Percentiles rank a stretch among this genome's conserved stretches.
Conservation (phyloP, 2,329 filamentous ascomycete species). For the Aspergillus hiratsukae region DNA sequence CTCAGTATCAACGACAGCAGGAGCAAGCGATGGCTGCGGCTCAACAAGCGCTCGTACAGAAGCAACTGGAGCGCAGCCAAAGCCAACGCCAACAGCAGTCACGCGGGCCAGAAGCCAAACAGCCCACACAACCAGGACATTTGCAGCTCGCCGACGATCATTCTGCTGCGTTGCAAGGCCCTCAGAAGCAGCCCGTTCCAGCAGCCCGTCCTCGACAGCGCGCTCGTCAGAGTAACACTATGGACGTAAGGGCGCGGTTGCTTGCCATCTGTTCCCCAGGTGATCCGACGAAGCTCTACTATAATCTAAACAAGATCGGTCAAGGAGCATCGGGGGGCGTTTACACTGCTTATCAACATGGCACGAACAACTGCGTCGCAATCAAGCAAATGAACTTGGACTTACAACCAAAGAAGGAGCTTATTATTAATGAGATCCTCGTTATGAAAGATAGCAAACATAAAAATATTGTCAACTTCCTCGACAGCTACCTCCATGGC, state of each 20-base stretch:
- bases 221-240: conserved; percentile 69
- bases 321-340: conserved; percentile 96
- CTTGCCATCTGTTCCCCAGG: conserved; percentile 86
- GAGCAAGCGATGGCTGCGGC: conserved; percentile 77
- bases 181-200: conserved; percentile 45
- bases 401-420: conserved; percentile 96
- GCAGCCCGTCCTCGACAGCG: conserved; percentile 69
- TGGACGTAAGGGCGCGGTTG: conserved; percentile 78
- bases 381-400: conserved; percentile 99
- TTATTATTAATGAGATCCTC: conserved; percentile 98
- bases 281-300: conserved; percentile 84
- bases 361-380: conserved; percentile 81
- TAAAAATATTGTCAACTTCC: conserved; percentile 98
- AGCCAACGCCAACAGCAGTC: conserved; percentile 65
- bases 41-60: conserved; percentile 68
- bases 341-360: conserved; percentile 81
- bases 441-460: conserved; percentile 99
- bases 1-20: conserved; percentile 64
- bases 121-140: conserved; percentile 20
- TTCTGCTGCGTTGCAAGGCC: conserved; percentile 32
- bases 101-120: conserved; percentile 50
- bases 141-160: conserved; percentile 36
- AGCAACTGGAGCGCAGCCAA: conserved; percentile 65
- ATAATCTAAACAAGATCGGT: conserved; percentile 87
- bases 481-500: conserved; percentile 87